Evolutionary conservation across 768 basidiomycete species (phyloP).

Genomic region (Auricularia sp.): DNA sequence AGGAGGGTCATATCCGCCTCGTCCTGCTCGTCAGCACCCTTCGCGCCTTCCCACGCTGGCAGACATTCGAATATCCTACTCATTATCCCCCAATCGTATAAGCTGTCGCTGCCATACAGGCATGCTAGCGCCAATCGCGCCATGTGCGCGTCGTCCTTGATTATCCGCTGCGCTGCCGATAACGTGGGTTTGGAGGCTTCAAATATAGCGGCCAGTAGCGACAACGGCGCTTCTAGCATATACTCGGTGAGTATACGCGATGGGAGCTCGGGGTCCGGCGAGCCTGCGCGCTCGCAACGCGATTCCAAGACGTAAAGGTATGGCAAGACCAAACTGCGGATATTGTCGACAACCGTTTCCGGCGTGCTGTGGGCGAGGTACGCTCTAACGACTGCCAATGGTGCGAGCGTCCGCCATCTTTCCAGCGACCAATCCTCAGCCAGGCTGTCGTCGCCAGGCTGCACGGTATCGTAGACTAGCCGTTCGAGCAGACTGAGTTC

Average conservation of each 20-base stretch:
- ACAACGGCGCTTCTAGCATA: conserved; percentile 55
- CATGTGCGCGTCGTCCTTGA: conserved; percentile 75
- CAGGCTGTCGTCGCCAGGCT: conserved; percentile 29
- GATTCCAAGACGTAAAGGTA: conserved; percentile 90
- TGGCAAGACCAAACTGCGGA: conserved; percentile 73
- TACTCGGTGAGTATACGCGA: conserved; percentile 61
- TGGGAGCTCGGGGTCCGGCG: conserved; percentile 56
- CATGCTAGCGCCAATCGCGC: conserved; percentile 79
- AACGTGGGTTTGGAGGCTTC: conserved; percentile 89
- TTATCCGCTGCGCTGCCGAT: conserved; percentile 54
- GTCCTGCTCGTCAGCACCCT: conserved; percentile 42
- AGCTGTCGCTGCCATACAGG: conserved; percentile 69
- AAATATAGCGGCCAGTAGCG: conserved; percentile 65
- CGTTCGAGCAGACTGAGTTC: conserved; percentile 80
- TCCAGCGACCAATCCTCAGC: conserved; percentile 65
- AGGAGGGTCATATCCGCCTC: conserved; percentile 72
- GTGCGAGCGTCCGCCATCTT: conserved; percentile 60
- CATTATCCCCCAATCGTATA: conserved; percentile 75
- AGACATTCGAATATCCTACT: conserved; percentile 91
- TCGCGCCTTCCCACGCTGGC: conserved; percentile 63
- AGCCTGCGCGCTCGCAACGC: conserved; percentile 69
- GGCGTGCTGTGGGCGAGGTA: conserved; percentile 69
- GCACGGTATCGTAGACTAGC: conserved; percentile 73
- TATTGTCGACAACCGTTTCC: conserved; percentile 52
- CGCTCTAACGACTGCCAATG: conserved; percentile 54